Evolutionary conservation across 108 stramenopile genomes (phyloP), one percentile per base, ranked within the genome.

Genomic region (Skeletonema costatum): DNA sequence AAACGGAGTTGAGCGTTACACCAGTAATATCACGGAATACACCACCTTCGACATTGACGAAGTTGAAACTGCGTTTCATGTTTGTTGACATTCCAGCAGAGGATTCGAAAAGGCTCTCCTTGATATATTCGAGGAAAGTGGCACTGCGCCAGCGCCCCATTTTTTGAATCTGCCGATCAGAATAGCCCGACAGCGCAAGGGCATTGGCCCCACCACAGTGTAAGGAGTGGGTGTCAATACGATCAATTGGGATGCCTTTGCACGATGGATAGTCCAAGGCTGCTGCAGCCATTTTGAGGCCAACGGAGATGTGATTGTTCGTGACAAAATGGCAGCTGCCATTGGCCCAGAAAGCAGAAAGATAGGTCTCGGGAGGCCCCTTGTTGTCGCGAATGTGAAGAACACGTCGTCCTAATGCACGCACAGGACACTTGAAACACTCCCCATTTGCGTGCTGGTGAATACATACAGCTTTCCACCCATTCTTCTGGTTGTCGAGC

Each of bases 101-200:
- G 63, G 19, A 64, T 7, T 17, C 29, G 7, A 5, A 19, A 0
- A 64, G 33, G 17, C 41, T 17, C 29, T 64, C 63, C 6, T 21
- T 17, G 39, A 64, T 42, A 9, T 64, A 64, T 19, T 64, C 63
- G 5, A 42, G 5, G 9, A 64, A 64, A 1, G 63, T 64, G 0
- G 63, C 63, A 8, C 63, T 42, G 3, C 63, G 63, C 63, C 63
- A 64, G 1, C 63, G 32, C 0, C 63, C 63, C 63, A 64, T 64
- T 4, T 64, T 64, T 29, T 64, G 63, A 0, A 64, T 64, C 2
- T 38, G 17, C 0, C 39, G 36, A 7, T 64, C 63, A 0, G 33
- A 12, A 8, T 64, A 64, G 0, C 63, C 63, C 1, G 39, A 8
- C 0, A 64, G 6, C 0, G 63, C 4, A 0, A 64, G 9, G 3